phyloP scores from a whole-genome alignment of 2,329 filamentous ascomycete genomes.

The Stagonosporopsis cucurbitacearum region DNA sequence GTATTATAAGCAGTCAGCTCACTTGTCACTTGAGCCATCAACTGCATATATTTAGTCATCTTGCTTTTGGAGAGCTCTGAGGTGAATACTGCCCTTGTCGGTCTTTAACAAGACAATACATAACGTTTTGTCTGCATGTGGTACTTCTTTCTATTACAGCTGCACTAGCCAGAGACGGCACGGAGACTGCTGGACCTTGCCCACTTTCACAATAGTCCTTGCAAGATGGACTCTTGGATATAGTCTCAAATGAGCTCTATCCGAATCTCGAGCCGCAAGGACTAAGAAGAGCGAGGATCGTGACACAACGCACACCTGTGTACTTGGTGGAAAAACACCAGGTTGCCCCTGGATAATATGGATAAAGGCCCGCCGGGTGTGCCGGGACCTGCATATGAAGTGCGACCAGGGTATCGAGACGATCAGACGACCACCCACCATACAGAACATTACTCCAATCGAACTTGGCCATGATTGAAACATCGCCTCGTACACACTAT shows the following conservation, averaged over 20 bases:
- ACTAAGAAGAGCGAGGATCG: neutral
- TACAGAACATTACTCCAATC: slow-evolving; percentile 5
- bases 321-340: slow-evolving; percentile 13
- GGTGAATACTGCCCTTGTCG: neutral
- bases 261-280: neutral
- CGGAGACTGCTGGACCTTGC: neutral
- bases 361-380: slow-evolving; percentile 17
- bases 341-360: slow-evolving; percentile 9
- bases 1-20: neutral
- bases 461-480: neutral
- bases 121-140: neutral
- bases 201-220: neutral
- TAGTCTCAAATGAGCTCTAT: neutral
- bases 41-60: neutral
- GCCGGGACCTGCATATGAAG: slow-evolving; percentile 15
- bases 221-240: neutral
- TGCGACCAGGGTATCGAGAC: slow-evolving; percentile 1
- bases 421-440: slow-evolving; percentile 7
- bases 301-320: neutral
- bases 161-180: neutral
- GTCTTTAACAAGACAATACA: neutral
- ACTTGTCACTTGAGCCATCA: neutral
- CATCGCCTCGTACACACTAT: neutral
- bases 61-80: neutral
- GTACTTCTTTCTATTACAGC: neutral